phyloP scores from a whole-genome alignment of 805 yeast species.

The Saccharomycopsis vini region DNA sequence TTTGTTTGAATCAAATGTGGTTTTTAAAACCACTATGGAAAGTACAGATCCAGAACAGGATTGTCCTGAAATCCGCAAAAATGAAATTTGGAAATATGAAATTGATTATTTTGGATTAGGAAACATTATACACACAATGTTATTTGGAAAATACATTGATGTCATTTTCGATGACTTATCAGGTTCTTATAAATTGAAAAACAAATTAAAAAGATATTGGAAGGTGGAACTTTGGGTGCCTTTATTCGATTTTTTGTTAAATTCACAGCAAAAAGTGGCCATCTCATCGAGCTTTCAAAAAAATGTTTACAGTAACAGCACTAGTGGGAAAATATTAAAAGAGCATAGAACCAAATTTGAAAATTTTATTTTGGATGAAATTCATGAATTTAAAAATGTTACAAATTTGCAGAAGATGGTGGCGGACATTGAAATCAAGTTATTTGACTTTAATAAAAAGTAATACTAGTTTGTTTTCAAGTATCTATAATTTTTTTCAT shows the following conservation, averaged over 20 bases:
- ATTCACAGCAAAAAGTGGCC: no score
- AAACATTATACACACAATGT: constrained; percentile 57
- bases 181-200: constrained; percentile 30
- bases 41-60: constrained; percentile 48
- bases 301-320: constrained; percentile 14
- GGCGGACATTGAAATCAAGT: constrained; percentile 5
- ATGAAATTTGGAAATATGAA: constrained; percentile 64
- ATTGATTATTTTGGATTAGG: constrained; percentile 83
- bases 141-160: constrained; percentile 60
- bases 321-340: constrained; percentile 21
- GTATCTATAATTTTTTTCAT: no score
- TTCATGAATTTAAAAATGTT: constrained; percentile 8
- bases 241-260: constrained; percentile 54
- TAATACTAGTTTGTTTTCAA: no score
- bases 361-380: constrained; percentile 29
- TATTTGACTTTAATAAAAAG: no score
- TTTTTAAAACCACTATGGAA: constrained; percentile 52
- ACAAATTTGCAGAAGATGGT: constrained; percentile 2
- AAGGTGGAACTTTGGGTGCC: constrained; percentile 61
- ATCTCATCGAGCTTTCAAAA: constrained; percentile 31
- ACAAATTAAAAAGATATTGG: constrained; percentile 65
- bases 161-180: constrained; percentile 21
- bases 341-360: constrained; percentile 33
- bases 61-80: constrained; percentile 58
- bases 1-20: constrained; percentile 38